Base-by-base conservation (phyloP, 2,329 filamentous ascomycete genomes). In the Venturia effusa region DNA sequence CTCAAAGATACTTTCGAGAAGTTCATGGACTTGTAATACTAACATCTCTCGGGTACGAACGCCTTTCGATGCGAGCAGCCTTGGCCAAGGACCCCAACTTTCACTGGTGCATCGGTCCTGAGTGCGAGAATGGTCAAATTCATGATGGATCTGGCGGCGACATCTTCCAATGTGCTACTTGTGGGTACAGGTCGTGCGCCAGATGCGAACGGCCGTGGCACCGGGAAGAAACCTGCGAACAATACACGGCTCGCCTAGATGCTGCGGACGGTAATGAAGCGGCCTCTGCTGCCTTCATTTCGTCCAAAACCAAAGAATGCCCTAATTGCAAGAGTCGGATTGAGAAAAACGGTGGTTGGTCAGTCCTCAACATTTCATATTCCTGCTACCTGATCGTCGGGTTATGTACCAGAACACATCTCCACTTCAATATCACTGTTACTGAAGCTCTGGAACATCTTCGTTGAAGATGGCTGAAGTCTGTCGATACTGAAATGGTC, bases 191-290 rank as follows among this genome's bases (percentile, higher is more conserved):
- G 60, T 48, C 39, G n/a, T 62, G 60, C 43, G 43, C 60, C 6
- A 37, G 17, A 7, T 62, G 60, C n/a, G 60, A 62, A 19, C 60
- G 60, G n/a, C 39, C 39, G 27, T 62, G 60, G 60, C 60, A 62
- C 51, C 41, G n/a, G 37, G 60, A 37, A 24, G 60, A 62, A 32
- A 62, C 60, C 7, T 62, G 60, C 41, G 30, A 62, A 19, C 60
- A 62, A 22, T 62, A 62, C 30, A 62, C 40, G 13, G 39, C 40
- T 37, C 40, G 60, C 19, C 32, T 62, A 19, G 40, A 41, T 34
- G 60, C 43, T 41, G 11, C 32, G 24, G 39, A 41, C n/a, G 39
- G 40, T 22, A 48, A 62, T 15, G 43, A 45, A 43, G 43, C 40
- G 17, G 60, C 60, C n/a, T 62, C 60, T 27, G 60, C 40, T 7